Base-by-base conservation (phyloP, 768 basidiomycete species). In the Dioszegia hungarica region DNA sequence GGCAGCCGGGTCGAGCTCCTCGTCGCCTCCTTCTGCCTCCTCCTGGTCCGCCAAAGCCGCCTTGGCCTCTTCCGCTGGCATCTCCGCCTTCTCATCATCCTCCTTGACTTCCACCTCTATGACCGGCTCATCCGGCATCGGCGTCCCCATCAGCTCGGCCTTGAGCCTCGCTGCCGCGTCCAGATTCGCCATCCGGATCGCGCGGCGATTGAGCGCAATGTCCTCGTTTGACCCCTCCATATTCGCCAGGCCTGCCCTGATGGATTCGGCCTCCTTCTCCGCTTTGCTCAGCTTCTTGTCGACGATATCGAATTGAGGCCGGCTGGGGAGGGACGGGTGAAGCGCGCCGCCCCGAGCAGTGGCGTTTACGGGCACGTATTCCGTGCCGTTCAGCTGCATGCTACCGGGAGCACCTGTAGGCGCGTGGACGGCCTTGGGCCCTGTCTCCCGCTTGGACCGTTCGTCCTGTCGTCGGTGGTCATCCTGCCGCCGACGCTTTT, bases 181-280 rank as follows among this genome's bases (percentile, higher is more conserved):
- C 85, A 98, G 84, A 73, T 98, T 98, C 27, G 94, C 94, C 83
- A 94, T 86, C 59, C 93, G 85, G 62, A 95, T 90, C 24, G 88
- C 89, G 61, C 84, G 83, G 38, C 90, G 84, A 75, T 94, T 94
- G 46, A 86, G 86, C 27, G 93, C 90, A 57, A 94, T 84, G 75
- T 92, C 89, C 46, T 67, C 61, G 75, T 93, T 94, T n/a, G 87
- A 87, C 20, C 89, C 89, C 38, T 84, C 86, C 50, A 93, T 79
- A 22, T 70, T 63, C 3, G 59, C 48, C 25, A 64, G 34, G 5
- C 61, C 68, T 36, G 47, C 59, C 49, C 64, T 62, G 31, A 73
- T 46, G 5, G 57, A 59, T 5, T 65, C 62, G 19, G 63, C 59
- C 14, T 67, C 63, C 15, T 47, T 43, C 46, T 59, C 54, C 43